A percentile compares a stretch with the other conserved stretches of the same genome.
Conservation (phyloP, 2,329 filamentous ascomycete species). For the Fusarium nodosum region DNA sequence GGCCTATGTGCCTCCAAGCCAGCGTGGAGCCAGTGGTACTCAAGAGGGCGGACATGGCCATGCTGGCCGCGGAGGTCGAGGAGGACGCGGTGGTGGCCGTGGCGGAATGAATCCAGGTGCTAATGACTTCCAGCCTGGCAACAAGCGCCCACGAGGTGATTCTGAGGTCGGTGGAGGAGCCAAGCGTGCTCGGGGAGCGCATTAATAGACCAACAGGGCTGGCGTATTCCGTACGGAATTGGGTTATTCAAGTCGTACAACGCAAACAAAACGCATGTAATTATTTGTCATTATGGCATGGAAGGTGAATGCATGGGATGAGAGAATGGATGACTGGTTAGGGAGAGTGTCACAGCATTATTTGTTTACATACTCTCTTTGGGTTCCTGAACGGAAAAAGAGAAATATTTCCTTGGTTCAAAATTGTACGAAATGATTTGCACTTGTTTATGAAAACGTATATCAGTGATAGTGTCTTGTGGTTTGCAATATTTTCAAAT, state of each 20-base stretch:
- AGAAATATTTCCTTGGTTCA: constrained; percentile 40
- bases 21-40: constrained; percentile 54
- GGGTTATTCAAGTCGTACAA: constrained; percentile 44
- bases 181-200: constrained; percentile 59
- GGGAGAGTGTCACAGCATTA: constrained; percentile 37
- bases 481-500: not conserved
- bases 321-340: constrained; percentile 28
- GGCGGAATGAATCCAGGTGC: constrained; percentile 64
- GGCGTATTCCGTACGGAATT: constrained; percentile 7
- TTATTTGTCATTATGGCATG: constrained; percentile 37
- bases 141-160: constrained; percentile 70
- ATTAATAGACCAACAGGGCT: constrained; percentile 46
- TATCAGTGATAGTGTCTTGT: not conserved
- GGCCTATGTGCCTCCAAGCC: constrained; percentile 56
- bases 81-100: constrained; percentile 61
- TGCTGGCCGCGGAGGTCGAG: constrained; percentile 56
- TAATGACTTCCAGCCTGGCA: constrained; percentile 69
- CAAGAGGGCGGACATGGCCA: constrained; percentile 54
- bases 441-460: not conserved
- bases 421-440: not conserved
- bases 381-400: constrained; percentile 47
- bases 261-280: constrained; percentile 43
- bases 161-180: constrained; percentile 59
- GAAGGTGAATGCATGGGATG: constrained; percentile 30
- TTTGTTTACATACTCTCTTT: constrained; percentile 35